phyloP scores from a whole-genome alignment of 495 filamentous ascomycete genomes.

The Pyrenopolyporus hunteri region DNA sequence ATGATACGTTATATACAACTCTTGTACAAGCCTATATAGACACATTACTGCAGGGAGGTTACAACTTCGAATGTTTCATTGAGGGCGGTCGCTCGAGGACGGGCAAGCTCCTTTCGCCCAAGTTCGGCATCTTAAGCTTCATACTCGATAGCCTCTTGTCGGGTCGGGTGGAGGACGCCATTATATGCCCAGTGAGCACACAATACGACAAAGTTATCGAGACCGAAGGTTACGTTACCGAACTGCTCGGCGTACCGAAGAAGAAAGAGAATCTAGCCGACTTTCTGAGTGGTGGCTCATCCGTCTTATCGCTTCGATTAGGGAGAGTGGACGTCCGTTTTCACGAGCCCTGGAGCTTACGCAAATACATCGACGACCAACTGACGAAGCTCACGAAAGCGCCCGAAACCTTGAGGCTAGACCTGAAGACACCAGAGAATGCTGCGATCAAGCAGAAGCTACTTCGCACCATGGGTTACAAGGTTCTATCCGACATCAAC shows the following conservation, averaged over 20 bases:
- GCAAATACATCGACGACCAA: constrained; percentile 78
- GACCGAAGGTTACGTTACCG: constrained; percentile 93
- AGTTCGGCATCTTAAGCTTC: constrained; percentile 95
- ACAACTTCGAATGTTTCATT: constrained; percentile 96
- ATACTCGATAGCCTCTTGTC: constrained; percentile 87
- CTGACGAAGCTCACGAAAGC: constrained; percentile 55
- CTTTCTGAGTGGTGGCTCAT: constrained; percentile 82
- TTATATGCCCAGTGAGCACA: constrained; percentile 92
- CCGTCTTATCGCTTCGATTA: constrained; percentile 83
- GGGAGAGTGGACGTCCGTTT: constrained; percentile 95
- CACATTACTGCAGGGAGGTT: constrained; percentile 84
- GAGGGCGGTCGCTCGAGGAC: constrained; percentile 92
- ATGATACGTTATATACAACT: constrained; percentile 87
- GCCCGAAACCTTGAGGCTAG: constrained; percentile 46
- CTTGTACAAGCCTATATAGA: constrained; percentile 96
- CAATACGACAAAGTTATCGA: constrained; percentile 99
- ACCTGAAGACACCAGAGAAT: constrained; percentile 52
- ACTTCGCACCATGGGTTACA: constrained; percentile 84
- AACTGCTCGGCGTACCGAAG: constrained; percentile 91
- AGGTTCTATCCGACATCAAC: constrained; percentile 92
- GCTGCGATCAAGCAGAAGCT: constrained; percentile 62
- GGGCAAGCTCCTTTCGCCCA: constrained; percentile 89
- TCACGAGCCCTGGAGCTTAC: constrained; percentile 91
- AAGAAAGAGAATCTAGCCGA: constrained; percentile 90
- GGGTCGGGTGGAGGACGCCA: constrained; percentile 86